Base-by-base conservation (phyloP, 805 yeast species). In the Candida caryicola region DNA sequence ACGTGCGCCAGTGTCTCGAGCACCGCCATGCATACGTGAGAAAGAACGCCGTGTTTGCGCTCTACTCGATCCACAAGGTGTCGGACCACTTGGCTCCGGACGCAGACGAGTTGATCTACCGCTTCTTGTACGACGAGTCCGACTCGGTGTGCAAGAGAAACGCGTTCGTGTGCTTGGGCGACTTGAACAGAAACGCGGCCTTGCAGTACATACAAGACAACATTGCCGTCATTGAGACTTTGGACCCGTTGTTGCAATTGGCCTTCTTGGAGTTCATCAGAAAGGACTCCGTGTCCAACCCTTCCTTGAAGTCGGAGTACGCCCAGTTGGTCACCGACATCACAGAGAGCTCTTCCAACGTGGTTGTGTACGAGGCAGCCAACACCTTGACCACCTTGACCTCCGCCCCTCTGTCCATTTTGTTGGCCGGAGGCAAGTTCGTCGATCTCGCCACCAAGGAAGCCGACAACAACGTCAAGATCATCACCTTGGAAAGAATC, bases 11-110 rank as follows among this genome's bases (percentile, higher is more conserved):
- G 41, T 89, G 97, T 68, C 72, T 95, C 52, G 95, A 87, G 50
- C 96, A 93, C 66, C 84, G 99, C 51, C 98, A 93, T 64, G 95
- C 98, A 7, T 93, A 95, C 57, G 99, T 93, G 46, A 82, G 99
- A 60, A 93, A 93, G 63, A 91, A 93, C 59, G 99, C 99, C 5
- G 90, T 88, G 16, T 83, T 91, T 64, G 95, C 98, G 29, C 79
- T 93, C 42, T 78, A 76, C 52, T 81, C 95, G 17, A 86, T 93
- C 51, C 85, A 77, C 62, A 74, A 81, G 57, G 90, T 84, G 36
- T 81, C 95, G 23, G 89, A 85, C 29, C 91, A 85, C 64, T 76
- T 93, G 58, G 76, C 87, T 32, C 99, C 99, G 5, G 99, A 95
- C 66, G 96, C 97, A n/a, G 83, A 89, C 37, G 95, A 86, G 49